Evolutionary conservation across 2,329 filamentous ascomycete species (phyloP), one percentile per base, ranked within the genome.

Genomic region (Xylariaceae sp.): DNA sequence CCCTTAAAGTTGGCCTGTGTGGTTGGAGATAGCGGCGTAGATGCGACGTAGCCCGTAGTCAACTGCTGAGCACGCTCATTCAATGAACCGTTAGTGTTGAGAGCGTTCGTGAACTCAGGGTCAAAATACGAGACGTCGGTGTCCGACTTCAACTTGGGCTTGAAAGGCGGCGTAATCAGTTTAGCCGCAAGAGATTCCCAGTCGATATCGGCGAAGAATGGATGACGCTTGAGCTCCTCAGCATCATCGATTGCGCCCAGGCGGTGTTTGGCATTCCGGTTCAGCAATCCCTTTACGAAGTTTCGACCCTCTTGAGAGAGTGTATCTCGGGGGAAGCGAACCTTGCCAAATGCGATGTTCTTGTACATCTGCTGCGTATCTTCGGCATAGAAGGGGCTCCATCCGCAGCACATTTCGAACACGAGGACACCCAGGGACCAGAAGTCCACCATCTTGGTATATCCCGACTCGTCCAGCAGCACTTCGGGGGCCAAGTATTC

Each of bases 281-380:
- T 99, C 57, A 99, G 83, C 63, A 99, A 78, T 17, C 94, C 94
- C 80, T 99, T 99, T 71, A 99, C 94, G 70, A 99, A 99, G 75
- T 96, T 97, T 60, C 94, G 86, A 60, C 94, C 94, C 74, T 99
- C 94, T 47, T 92, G 88, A 62, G 92, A 97, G 37, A 99, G 79
- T 1, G 94, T 96, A 74, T 99, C 94, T 65, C 92, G 85, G 6
- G 94, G 94, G 74, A 99, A 99, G 62, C 94, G 84, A 59, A 99
- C 94, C 73, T 99, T 99, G 72, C 94, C 94, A 71, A 99, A 99
- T 0, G 94, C 94, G 73, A 99, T 99, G 78, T 99, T 99, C 81
- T 99, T 99, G 80, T 99, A 99, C 94, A 99, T 99, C 74, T 99
- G 94, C 75, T 99, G 94, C 0, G 94, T 99, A 72, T 99, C 94